phyloP scores from a whole-genome alignment of 352 stramenopile species.

The Phytophthora sojae region DNA sequence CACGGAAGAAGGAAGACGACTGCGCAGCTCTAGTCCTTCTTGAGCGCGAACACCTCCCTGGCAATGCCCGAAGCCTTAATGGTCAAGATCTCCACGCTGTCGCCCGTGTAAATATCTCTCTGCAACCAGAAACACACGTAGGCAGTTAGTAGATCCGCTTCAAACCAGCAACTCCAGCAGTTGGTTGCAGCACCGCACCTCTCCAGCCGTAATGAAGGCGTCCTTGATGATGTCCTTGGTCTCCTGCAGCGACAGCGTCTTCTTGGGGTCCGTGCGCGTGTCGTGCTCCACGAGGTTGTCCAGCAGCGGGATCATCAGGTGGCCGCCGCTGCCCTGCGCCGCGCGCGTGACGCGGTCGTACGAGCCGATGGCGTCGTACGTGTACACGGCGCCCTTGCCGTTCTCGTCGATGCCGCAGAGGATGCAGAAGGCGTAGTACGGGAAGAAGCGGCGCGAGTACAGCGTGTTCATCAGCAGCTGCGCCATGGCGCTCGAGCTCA shows the following conservation, averaged over 20 bases:
- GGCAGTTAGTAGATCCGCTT: too few species aligned
- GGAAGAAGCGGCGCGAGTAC: constrained; percentile 99
- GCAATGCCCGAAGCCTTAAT: constrained; percentile 95
- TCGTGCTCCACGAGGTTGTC: constrained; percentile 97
- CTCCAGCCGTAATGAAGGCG: constrained; percentile 97
- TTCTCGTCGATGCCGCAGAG: constrained; percentile 96
- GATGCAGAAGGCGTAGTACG: constrained; percentile 99
- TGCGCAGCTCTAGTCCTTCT: constrained; percentile 91
- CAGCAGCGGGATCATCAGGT: constrained; percentile 98
- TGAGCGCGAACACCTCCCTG: constrained; percentile 94
- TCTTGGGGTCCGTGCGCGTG: constrained; percentile 93
- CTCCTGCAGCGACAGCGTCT: constrained; percentile 91
- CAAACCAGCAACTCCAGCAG: too few species aligned
- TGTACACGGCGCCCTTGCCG: constrained; percentile 97
- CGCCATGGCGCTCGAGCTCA: constrained; percentile 93
- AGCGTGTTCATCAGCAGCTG: constrained; percentile 98
- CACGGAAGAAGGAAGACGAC: constrained; percentile 9
- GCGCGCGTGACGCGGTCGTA: constrained; percentile 81
- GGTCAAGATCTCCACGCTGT: constrained; percentile 97
- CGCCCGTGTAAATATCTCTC: constrained; percentile 99
- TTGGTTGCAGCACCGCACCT: constrained; percentile 54
- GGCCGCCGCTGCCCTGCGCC: constrained; percentile 92
- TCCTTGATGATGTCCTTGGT: constrained; percentile 99
- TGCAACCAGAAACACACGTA: constrained; percentile 26
- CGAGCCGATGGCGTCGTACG: constrained; percentile 98